Percentiles rank a stretch among this genome's conserved stretches.
Evolutionary conservation across 2,329 filamentous ascomycete genomes (phyloP).

Genomic region (Colletotrichum endophyticum): DNA sequence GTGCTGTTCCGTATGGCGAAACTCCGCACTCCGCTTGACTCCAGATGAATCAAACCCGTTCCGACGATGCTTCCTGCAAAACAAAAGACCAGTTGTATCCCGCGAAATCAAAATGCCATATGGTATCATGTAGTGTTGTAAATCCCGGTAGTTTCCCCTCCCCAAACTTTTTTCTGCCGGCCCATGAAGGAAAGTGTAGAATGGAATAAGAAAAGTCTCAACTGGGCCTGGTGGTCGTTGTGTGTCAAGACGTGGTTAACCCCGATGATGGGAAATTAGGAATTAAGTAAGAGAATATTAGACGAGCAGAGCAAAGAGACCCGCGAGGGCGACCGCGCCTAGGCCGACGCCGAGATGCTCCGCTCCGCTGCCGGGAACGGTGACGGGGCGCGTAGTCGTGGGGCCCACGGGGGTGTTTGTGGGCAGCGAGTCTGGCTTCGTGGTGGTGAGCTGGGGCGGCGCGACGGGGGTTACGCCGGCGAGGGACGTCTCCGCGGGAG

Average conservation of each 20-base stretch:
- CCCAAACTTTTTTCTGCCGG: constrained; percentile 6
- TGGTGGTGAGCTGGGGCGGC: not conserved
- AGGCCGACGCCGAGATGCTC: constrained; percentile 37
- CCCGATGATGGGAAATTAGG: not conserved
- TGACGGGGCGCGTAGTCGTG: not conserved
- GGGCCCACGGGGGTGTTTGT: not conserved
- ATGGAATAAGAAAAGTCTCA: not conserved
- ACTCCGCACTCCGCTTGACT: not conserved
- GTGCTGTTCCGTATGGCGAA: not conserved
- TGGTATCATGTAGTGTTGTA: constrained; percentile 1
- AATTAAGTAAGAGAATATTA: not conserved
- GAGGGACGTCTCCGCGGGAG: not conserved
- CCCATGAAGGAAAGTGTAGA: constrained; percentile 16
- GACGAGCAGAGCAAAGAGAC: constrained; percentile 36
- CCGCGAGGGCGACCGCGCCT: constrained; percentile 42
- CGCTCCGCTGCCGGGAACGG: constrained; percentile 41
- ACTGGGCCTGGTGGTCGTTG: not conserved
- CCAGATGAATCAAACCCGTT: not conserved
- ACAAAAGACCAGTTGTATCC: not conserved
- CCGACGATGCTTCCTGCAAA: not conserved
- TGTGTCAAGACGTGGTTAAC: not conserved
- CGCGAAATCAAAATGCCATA: not conserved
- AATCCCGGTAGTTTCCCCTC: not conserved
- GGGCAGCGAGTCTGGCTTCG: not conserved
- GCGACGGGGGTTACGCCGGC: not conserved